These are phyloP conservation scores for Sarocladiaceae sp. DNA, from an alignment of 2,329 filamentous ascomycete genomes.

Conservation along the genomic window DNA sequence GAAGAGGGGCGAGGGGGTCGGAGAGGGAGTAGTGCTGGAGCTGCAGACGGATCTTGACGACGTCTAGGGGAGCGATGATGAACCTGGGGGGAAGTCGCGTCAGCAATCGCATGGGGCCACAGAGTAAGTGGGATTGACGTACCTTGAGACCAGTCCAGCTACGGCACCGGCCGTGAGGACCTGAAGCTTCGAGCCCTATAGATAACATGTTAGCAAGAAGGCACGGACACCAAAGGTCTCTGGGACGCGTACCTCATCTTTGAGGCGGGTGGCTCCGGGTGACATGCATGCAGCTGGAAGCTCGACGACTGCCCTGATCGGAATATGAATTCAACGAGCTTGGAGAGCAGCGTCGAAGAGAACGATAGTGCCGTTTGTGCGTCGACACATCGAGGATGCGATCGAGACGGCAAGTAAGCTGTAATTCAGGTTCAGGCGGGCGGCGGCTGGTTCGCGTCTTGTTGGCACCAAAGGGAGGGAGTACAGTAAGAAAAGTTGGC, in stretches of 20 bases:
- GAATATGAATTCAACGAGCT: constrained; percentile 2
- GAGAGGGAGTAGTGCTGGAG: constrained; percentile 82
- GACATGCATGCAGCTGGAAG: constrained; percentile 28
- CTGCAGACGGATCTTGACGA: constrained; percentile 96
- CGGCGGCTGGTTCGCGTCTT: background rate
- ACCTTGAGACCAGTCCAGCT: constrained; percentile 86
- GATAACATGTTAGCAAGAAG: background rate
- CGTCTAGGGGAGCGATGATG: constrained; percentile 89
- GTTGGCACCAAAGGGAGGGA: too few species aligned
- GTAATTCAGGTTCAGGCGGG: background rate
- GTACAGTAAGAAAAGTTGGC: too few species aligned
- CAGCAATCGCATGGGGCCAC: background rate
- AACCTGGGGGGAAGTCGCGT: constrained; percentile 51
- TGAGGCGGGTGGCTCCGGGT: constrained; percentile 37
- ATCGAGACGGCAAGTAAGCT: background rate
- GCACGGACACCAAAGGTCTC: background rate
- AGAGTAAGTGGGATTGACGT: constrained; percentile 16
- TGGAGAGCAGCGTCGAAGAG: constrained; percentile 7
- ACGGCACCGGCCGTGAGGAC: constrained; percentile 50
- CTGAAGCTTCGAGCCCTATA: constrained; percentile 48
- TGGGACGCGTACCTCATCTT: constrained; percentile 47
- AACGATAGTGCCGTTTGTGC: background rate
- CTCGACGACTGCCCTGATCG: constrained; percentile 9
- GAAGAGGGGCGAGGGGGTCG: constrained; percentile 60
- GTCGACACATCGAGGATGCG: constrained; percentile 4